Evolutionary conservation across 73 alveolate genomes (phyloP), one percentile per base, ranked within the genome.

Genomic region (Tetrahymena malaccensis): DNA sequence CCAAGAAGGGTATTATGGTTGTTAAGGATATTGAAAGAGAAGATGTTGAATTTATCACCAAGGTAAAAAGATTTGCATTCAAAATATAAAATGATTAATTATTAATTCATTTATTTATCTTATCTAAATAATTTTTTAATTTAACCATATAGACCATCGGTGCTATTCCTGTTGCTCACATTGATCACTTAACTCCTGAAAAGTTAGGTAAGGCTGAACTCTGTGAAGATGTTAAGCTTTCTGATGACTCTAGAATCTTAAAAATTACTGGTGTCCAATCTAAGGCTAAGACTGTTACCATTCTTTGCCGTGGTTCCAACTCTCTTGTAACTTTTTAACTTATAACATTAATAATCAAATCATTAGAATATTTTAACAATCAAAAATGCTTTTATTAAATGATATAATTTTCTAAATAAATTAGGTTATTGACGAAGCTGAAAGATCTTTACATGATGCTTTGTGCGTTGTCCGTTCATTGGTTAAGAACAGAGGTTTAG

Each of bases 391-490:
- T 50, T 50, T 50, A 2, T 31, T 70, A 70, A 70, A 25, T 70
- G 31, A n/a, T 70, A 9, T 5, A 1, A 19, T 70, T 70, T 70
- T 56, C 12, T 22, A 56, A 56, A 85, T 95, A 34, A 94, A 35
- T 85, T 31, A 85, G 56, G 96, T 93, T 16, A 95, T 99, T 35
- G 99, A 99, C 96, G 99, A 99, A 96, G 99, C 99, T 84, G 99
- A 98, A 96, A 97, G 99, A 96, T 98, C 99, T 34, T 98, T 99
- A 94, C 99, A 99, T 97, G 99, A 99, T 96, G 99, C 99, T 43
- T 97, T 99, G 84, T 99, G 99, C 95, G 99, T 99, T 34, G 99
- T 99, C 94, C 98, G 99, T 96, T 96, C 99, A 85, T 98, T 99
- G 50, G 99, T 99, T 58, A 99, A 99, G 98, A 98, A 98, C 98